Base-by-base conservation (phyloP, 495 filamentous ascomycete genomes). In the Cudoniella acicularis region DNA sequence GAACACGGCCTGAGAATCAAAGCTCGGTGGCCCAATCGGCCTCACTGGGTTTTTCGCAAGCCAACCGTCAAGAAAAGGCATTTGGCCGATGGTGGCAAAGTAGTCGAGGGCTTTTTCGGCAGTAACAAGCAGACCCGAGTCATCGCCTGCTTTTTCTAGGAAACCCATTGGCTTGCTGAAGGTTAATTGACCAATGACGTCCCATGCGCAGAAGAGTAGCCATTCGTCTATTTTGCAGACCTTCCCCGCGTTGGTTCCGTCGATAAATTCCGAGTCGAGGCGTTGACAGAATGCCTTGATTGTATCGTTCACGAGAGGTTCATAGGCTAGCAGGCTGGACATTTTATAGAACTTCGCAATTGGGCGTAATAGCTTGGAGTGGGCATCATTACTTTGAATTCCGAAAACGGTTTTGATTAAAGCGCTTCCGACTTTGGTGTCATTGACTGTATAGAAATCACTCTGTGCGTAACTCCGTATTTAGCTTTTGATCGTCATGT, bases 171-270 rank as follows among this genome's bases (percentile, higher is more conserved):
- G 61, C 17, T 69, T 63, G 59, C 68, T 67, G 56, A 77, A 76
- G 70, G 69, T 57, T 79, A 83, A 61, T 81, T 82, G 59, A 77
- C 75, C 10, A 77, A 77, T 54, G 77, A 83, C 58, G 77, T 79
- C 54, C 78, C 81, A 70, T 79, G 79, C 0, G 70, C 76, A 71
- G 52, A 64, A 70, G 4, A 55, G 41, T 2, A 70, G 57, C 65
- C 66, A 72, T 16, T 71, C 64, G 30, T 63, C 61, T 58, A 71
- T 62, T 41, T 64, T 21, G 57, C 49, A 73, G 71, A 9, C 66
- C 62, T 22, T n/a, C n/a, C n/a, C n/a, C n/a, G n/a, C 67, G 57
- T 58, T 36, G 21, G 49, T 62, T 23, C 61, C 53, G 48, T 70
- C 56, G 40, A 73, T 77, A 0, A 64, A 61, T 43, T 66, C 56